A percentile compares a stretch with the other conserved stretches of the same genome.
Evolutionary conservation across 2,329 filamentous ascomycete species (phyloP).

Genomic region (Didymella sp.): DNA sequence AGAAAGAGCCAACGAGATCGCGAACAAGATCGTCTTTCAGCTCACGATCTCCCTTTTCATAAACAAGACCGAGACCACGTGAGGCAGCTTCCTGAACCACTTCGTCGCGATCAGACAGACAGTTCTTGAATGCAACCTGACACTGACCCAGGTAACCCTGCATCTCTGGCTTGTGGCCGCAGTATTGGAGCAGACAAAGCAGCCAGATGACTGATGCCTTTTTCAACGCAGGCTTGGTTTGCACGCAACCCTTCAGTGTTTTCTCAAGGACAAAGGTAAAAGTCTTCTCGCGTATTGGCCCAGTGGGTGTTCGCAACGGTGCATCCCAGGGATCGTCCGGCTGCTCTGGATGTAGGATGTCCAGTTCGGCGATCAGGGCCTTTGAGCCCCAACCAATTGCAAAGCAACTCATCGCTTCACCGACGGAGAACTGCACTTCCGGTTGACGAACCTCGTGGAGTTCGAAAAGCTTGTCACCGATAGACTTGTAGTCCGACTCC

Average conservation of each 20-base stretch:
- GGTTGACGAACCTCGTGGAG: constrained; percentile 85
- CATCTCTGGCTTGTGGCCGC: constrained; percentile 77
- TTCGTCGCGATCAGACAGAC: constrained; percentile 88
- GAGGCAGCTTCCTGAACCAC: constrained; percentile 96
- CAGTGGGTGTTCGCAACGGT: constrained; percentile 38
- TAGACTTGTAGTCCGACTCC: constrained; percentile 54
- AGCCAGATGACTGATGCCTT: constrained; percentile 97
- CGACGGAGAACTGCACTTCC: constrained; percentile 88
- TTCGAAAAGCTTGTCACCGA: constrained; percentile 73
- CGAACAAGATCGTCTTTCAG: constrained; percentile 84
- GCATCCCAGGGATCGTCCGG: constrained; percentile 42
- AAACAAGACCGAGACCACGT: constrained; percentile 87
- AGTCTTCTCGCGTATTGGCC: constrained; percentile 53
- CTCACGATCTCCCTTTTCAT: constrained; percentile 84
- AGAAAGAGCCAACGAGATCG: constrained; percentile 89
- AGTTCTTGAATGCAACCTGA: constrained; percentile 85
- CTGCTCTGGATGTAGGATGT: constrained; percentile 68
- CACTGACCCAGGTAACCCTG: constrained; percentile 77
- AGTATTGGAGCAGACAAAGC: constrained; percentile 88
- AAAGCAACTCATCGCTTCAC: constrained; percentile 82
- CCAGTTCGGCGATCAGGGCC: constrained; percentile 74
- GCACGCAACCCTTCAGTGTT: constrained; percentile 77
- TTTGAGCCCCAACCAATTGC: constrained; percentile 84
- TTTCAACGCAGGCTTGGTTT: constrained; percentile 85
- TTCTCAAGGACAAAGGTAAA: constrained; percentile 68